Evolutionary conservation across 768 basidiomycete species (phyloP), one percentile per base, ranked within the genome.

Genomic region (Cyclocybe aegerita): DNA sequence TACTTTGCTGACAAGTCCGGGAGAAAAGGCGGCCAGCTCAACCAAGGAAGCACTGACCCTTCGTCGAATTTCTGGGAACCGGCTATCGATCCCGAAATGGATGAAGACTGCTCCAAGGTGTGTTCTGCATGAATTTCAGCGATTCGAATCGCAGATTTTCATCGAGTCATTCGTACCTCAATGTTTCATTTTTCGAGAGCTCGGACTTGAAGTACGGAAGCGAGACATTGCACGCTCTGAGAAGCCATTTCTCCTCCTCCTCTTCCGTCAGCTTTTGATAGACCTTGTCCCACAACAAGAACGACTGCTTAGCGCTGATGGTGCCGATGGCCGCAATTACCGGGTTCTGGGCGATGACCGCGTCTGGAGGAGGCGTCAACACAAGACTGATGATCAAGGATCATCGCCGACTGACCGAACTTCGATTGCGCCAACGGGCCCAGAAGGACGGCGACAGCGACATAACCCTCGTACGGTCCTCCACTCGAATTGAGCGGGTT

Each of bases 261-360:
- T 74, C 58, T 5, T 81, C 77, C 6, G 72, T 69, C 11, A 87
- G 56, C 63, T 90, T 93, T 51, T 85, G 81, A 60, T 92, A 93
- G 0, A 91, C 83, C 64, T 90, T 93, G 46, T 96, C 93, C 82
- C 83, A 92, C 10, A 95, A 59, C 36, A 98, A 66, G 70, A 97
- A 97, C 1, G 89, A 86, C 0, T 92, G 89, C 62, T 93, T 97
- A 16, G 79, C 69, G 9, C 70, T 60, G 10, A 73, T 70, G 0
- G 82, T 65, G 12, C 65, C 61, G n/a, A 89, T 64, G 1, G 75
- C 67, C 32, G 76, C 72, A n/a, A 81, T 54, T 2, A 67, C 65
- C 29, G 76, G 43, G 62, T 83, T 83, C 56, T 70, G 73, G 16
- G 77, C 69, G 15, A 81, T 73, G 8, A 71, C 46, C 43, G 80